Percentiles rank a stretch among this genome's conserved stretches.
phyloP scores from a whole-genome alignment of 495 filamentous ascomycete genomes.

The Aspergillus conjunctus region DNA sequence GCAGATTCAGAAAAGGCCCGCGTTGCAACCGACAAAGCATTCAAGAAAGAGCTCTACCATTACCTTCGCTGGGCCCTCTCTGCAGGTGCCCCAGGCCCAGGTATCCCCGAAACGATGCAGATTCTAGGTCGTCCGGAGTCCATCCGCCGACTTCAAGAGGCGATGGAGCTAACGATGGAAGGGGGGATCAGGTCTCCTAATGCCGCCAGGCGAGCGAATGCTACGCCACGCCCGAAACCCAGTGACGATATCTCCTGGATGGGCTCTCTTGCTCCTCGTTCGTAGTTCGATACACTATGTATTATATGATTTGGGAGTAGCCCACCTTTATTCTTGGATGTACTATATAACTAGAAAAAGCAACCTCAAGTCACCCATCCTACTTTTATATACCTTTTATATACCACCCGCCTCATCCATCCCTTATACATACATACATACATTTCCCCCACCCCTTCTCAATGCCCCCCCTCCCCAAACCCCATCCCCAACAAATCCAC shows the following conservation, averaged over 20 bases:
- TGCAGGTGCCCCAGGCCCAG: constrained; percentile 60
- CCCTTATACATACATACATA: neutral
- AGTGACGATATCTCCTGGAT: constrained; percentile 41
- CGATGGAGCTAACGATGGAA: constrained; percentile 36
- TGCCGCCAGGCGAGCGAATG: constrained; percentile 12
- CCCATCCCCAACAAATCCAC: constrained; percentile 10
- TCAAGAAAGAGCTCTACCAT: constrained; percentile 51
- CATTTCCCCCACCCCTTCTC: neutral
- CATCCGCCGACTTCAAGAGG: constrained; percentile 55
- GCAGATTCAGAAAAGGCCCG: constrained; percentile 20
- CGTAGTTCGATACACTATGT: neutral
- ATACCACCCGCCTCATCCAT: neutral
- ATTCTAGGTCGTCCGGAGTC: constrained; percentile 65
- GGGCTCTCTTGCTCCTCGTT: constrained; percentile 40
- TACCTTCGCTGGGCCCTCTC: constrained; percentile 70
- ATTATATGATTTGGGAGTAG: neutral
- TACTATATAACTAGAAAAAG: too few relatives aligned
- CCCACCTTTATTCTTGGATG: too few relatives aligned
- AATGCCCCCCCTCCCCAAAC: neutral
- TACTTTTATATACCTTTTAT: too few relatives aligned
- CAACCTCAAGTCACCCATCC: too few relatives aligned
- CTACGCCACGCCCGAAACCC: constrained; percentile 18
- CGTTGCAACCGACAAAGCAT: constrained; percentile 33
- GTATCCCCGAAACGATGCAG: constrained; percentile 58
- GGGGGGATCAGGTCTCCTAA: constrained; percentile 25